Evolutionary conservation across 164 flowering plant genomes (phyloP).

Genomic region (Stephania yunnanensis): DNA sequence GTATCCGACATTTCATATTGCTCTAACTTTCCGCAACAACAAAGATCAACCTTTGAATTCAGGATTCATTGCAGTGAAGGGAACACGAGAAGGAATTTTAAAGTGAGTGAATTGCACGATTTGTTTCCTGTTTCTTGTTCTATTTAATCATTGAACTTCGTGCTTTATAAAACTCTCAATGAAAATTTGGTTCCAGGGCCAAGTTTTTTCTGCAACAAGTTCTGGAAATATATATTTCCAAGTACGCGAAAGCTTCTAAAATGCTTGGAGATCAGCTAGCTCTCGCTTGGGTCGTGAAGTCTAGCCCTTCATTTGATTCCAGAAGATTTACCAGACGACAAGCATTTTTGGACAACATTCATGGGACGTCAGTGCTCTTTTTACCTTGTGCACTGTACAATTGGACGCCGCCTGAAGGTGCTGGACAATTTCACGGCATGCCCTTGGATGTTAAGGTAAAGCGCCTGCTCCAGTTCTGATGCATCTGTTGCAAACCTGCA

Average conservation of each 20-base stretch:
- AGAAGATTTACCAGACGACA: conserved; percentile 50
- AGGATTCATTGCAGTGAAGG: conserved; percentile 92
- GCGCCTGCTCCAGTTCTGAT: background rate
- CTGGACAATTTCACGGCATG: conserved; percentile 99
- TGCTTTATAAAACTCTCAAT: background rate
- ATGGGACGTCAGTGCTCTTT: conserved; percentile 64
- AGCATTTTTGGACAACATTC: conserved; percentile 51
- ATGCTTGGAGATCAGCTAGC: conserved; percentile 98
- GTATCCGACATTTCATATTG: conserved; percentile 62
- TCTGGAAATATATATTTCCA: conserved; percentile 51
- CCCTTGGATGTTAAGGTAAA: conserved; percentile 90
- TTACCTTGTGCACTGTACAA: conserved; percentile 76
- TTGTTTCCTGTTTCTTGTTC: background rate
- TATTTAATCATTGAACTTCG: background rate
- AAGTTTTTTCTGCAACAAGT: conserved; percentile 64
- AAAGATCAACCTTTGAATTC: conserved; percentile 93
- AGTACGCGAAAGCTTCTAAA: conserved; percentile 71
- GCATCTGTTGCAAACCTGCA: too few relatives aligned
- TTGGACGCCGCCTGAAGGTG: conserved; percentile 99
- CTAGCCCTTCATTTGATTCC: conserved; percentile 56
- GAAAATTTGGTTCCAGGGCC: conserved; percentile 44
- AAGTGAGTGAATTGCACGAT: conserved; percentile 34
- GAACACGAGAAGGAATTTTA: conserved; percentile 56
- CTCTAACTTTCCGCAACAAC: conserved; percentile 90
- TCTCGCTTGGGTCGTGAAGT: conserved; percentile 78